Conservation (phyloP, 2,329 filamentous ascomycete genomes). For the Calonectria pteridis region DNA sequence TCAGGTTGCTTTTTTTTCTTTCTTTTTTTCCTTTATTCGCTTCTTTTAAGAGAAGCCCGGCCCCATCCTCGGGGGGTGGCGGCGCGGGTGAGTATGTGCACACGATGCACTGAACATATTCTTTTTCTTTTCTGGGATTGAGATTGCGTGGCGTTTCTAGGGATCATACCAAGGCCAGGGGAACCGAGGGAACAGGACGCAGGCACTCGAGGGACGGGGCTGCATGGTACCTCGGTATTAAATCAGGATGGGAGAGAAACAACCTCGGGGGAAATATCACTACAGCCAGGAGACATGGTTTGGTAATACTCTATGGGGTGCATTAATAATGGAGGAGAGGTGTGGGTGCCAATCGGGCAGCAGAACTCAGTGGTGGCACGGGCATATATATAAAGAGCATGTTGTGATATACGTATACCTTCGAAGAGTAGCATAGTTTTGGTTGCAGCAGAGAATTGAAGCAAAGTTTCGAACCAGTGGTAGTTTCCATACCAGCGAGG, state of each 20-base stretch:
- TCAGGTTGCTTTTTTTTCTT: conserved; percentile 25
- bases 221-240: not conserved
- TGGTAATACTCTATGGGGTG: conserved; percentile 22
- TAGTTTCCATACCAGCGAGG: conserved; percentile 1
- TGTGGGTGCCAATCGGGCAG: not conserved
- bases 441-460: conserved; percentile 5
- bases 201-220: conserved; percentile 2
- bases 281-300: not conserved
- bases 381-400: conserved; percentile 19
- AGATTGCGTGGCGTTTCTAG: conserved; percentile 40
- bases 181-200: not conserved
- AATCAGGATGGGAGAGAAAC: not conserved
- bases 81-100: conserved; percentile 2
- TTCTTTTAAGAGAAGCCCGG: conserved; percentile 12
- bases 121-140: conserved; percentile 22
- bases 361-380: not conserved
- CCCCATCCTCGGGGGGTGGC: not conserved
- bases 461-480: conserved; percentile 22
- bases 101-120: conserved; percentile 17
- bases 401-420: conserved; percentile 14
- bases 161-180: conserved; percentile 24
- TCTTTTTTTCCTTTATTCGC: conserved; percentile 26
- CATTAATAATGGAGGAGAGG: conserved; percentile 16
- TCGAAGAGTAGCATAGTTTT: conserved; percentile 11
- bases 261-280: not conserved